Evolutionary conservation across 2,329 filamentous ascomycete genomes (phyloP).

Genomic region (Colletotrichum liaoningense): DNA sequence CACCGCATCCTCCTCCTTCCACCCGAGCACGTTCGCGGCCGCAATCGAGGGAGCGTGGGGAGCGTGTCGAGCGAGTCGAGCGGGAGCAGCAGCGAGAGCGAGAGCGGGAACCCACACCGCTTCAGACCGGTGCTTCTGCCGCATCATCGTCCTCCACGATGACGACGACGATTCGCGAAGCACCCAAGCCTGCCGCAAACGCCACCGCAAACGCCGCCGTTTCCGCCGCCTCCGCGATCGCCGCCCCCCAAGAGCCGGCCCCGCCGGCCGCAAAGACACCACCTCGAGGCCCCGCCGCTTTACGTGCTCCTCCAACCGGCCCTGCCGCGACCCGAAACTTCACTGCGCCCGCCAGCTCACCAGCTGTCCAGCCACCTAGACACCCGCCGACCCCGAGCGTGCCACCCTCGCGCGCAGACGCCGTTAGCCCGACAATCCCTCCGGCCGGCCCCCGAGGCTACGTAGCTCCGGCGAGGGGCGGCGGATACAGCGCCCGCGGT

Average conservation of each 20-base stretch:
- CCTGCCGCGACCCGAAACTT: conserved; percentile 53
- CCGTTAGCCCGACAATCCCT: conserved; percentile 59
- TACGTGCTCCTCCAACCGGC: conserved; percentile 63
- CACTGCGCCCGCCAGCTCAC: conserved; percentile 48
- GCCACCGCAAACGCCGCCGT: conserved; percentile 37
- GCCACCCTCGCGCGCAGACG: conserved; percentile 49
- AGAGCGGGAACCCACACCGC: conserved; percentile 32
- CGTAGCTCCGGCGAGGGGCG: conserved; percentile 56
- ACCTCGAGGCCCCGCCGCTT: conserved; percentile 65
- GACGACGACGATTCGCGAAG: conserved; percentile 42
- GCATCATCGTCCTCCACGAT: conserved; percentile 32
- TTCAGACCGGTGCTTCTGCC: conserved; percentile 34
- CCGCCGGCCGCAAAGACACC: conserved; percentile 55
- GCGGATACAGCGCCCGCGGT: conserved; percentile 55
- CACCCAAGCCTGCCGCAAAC: conserved; percentile 32
- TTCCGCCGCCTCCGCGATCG: conserved; percentile 23
- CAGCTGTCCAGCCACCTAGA: conserved; percentile 48
- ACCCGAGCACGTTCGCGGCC: conserved; percentile 58
- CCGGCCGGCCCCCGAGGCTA: conserved; percentile 68
- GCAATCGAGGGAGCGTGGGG: conserved; percentile 54
- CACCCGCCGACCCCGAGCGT: conserved; percentile 48
- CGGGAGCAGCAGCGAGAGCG: conserved; percentile 33
- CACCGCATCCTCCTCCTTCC: conserved; percentile 61
- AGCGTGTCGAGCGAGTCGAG: conserved; percentile 40
- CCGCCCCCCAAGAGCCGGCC: conserved; percentile 43